Percentiles rank a stretch among this genome's conserved stretches.
Evolutionary conservation across 352 stramenopile species (phyloP).

Genomic region (Achlya hypogyna): DNA sequence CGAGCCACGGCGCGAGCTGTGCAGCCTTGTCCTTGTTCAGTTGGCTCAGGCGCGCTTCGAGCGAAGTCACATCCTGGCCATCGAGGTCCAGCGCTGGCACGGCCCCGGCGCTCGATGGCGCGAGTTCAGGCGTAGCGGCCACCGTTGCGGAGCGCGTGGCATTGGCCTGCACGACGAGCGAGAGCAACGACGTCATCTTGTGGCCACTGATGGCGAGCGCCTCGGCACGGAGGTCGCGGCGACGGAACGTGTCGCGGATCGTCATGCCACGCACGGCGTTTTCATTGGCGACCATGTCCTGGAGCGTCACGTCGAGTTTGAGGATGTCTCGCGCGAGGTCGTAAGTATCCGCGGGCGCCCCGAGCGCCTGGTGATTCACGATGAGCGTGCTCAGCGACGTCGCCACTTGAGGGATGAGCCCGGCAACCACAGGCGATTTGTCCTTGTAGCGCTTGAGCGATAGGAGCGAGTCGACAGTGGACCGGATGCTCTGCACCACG

Average conservation of each 20-base stretch:
- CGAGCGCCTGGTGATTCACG: constrained; percentile 11
- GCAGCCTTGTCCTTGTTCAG: constrained; percentile 45
- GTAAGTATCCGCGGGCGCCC: constrained; percentile 1
- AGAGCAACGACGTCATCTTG: background rate
- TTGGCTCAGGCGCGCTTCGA: constrained; percentile 35
- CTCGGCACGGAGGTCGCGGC: constrained; percentile 64
- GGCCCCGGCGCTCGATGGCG: background rate
- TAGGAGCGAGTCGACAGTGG: constrained; percentile 14
- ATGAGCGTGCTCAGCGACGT: constrained; percentile 3
- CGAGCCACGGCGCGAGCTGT: constrained; percentile 40
- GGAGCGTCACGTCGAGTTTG: constrained; percentile 18
- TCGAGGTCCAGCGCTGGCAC: constrained; percentile 30
- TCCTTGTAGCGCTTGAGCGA: constrained; percentile 14
- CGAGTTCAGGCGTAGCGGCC: background rate
- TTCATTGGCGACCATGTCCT: constrained; percentile 28
- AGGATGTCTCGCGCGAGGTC: constrained; percentile 38
- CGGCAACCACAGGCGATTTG: background rate
- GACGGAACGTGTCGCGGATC: constrained; percentile 71
- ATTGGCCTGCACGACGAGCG: background rate
- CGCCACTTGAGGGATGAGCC: constrained; percentile 4
- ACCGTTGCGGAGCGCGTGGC: background rate
- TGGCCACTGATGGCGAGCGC: constrained; percentile 26
- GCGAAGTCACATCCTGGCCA: constrained; percentile 32
- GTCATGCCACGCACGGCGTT: constrained; percentile 50
- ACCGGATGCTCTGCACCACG: constrained; percentile 19